A percentile compares a stretch with the other conserved stretches of the same genome.
Conservation (phyloP, 164 flowering plant species). For the Saururus chinensis region DNA sequence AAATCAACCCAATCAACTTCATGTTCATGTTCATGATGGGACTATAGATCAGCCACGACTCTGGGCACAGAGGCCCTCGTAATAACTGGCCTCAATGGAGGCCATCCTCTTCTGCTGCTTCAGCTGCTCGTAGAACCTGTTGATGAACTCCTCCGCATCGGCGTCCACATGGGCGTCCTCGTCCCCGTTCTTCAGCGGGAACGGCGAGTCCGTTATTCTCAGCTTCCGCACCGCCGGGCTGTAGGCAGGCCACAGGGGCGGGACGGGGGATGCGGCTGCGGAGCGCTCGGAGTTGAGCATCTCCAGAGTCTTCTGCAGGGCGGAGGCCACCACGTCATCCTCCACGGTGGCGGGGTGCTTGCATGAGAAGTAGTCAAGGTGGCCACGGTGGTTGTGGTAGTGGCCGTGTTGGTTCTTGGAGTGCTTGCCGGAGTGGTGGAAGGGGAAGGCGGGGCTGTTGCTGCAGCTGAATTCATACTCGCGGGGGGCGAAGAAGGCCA, state of each 20-base stretch:
- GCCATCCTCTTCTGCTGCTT: conserved; percentile 31
- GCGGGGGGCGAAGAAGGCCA: conserved; percentile 35
- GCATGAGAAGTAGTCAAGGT: conserved; percentile 5
- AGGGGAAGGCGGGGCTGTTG: conserved; percentile 46
- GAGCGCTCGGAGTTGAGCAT: conserved; percentile 26
- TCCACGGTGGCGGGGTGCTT: conserved; percentile 4
- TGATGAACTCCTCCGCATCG: conserved; percentile 75
- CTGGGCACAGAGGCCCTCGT: background rate
- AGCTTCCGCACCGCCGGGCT: conserved; percentile 59
- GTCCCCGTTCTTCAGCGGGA: conserved; percentile 40
- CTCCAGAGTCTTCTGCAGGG: conserved; percentile 44
- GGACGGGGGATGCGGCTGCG: conserved; percentile 25
- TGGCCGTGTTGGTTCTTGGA: conserved; percentile 14
- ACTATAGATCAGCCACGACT: background rate
- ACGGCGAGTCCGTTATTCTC: conserved; percentile 85
- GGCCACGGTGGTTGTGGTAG: conserved; percentile 5
- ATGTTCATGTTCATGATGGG: too few species aligned
- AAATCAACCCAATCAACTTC: too few species aligned
- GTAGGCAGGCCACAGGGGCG: conserved; percentile 37
- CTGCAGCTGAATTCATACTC: conserved; percentile 93
- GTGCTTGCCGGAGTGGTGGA: conserved; percentile 21
- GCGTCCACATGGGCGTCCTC: conserved; percentile 51
- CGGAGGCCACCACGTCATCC: conserved; percentile 24
- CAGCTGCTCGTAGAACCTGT: conserved; percentile 53
- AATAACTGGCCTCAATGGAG: conserved; percentile 4